Base-by-base conservation (phyloP, 225 moss, liverwort and hornwort genomes). In the Pseudisothecium myosuroides region DNA sequence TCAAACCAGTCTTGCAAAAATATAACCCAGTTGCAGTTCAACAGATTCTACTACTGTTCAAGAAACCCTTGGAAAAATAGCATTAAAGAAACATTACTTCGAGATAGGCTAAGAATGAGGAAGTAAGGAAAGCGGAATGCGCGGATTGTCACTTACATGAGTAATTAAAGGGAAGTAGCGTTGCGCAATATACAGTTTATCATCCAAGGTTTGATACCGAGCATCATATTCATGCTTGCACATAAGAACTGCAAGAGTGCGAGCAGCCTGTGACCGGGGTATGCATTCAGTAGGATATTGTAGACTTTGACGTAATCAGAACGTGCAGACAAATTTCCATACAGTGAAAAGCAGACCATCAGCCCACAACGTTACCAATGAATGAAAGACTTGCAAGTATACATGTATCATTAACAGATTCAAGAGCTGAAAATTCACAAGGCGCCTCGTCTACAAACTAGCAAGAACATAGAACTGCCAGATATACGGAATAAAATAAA, bases 171-270 rank as follows among this genome's bases (percentile, higher is more conserved):
- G 96, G 88, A 97, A 97, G 81, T 99, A 99, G 86, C 96, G 98
- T 86, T 99, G 98, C 60, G 98, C 93, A 90, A 99, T 99, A 66
- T 97, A 99, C 58, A 99, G 93, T 94, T 96, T 99, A 89, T 99
- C 98, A 91, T 99, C 98, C 90, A 96, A 91, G 87, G 96, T 99
- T 81, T 99, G 98, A 88, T 99, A 99, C 64, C 98, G 96, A 89
- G 92, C 94, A 91, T 99, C 98, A 85, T 99, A 97, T 83, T 99
- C 97, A 95, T 99, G 98, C 92, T 99, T 99, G 90, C 96, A 95
- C 97, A 96, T 96, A 55, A 99, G 94, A 87, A 96, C 96, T 81
- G 94, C 97, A 88, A 99, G 91, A 81, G 96, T 94, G 66, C 98
- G 95, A 86, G 96, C 97, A 93, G 96, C 98, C 98, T 97, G 94